Conservation (phyloP, 495 filamentous ascomycete species). For the Pseudevernia furfuracea region DNA sequence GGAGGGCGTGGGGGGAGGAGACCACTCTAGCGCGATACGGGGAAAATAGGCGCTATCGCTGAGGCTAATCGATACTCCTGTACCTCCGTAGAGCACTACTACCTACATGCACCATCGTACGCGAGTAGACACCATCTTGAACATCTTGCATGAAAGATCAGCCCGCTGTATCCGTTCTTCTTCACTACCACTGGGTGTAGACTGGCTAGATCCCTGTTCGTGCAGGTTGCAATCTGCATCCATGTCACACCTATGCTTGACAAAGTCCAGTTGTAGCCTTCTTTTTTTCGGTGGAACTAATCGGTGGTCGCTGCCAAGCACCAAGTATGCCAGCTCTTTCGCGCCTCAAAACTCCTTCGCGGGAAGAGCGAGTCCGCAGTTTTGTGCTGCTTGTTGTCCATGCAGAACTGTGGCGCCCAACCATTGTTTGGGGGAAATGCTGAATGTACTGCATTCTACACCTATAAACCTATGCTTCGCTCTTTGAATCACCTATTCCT, state of each 20-base stretch:
- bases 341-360: not conserved
- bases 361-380: not conserved
- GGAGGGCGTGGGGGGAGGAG: no score
- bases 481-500: not conserved
- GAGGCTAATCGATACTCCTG: no score
- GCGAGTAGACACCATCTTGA: no score
- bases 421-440: not conserved
- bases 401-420: not conserved
- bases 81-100: no score
- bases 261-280: not conserved
- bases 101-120: no score
- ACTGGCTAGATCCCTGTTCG: not conserved
- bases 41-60: no score
- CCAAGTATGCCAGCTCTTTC: not conserved
- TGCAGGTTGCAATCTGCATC: not conserved
- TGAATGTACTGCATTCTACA: not conserved
- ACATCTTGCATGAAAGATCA: not conserved
- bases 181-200: not conserved
- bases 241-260: not conserved
- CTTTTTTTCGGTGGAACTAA: not conserved
- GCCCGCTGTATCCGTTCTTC: not conserved
- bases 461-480: not conserved
- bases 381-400: not conserved
- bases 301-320: not conserved
- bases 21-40: no score